These are phyloP conservation scores for Endocalyx cinctus DNA, from an alignment of 2,329 filamentous ascomycete genomes.

Conservation along the genomic window DNA sequence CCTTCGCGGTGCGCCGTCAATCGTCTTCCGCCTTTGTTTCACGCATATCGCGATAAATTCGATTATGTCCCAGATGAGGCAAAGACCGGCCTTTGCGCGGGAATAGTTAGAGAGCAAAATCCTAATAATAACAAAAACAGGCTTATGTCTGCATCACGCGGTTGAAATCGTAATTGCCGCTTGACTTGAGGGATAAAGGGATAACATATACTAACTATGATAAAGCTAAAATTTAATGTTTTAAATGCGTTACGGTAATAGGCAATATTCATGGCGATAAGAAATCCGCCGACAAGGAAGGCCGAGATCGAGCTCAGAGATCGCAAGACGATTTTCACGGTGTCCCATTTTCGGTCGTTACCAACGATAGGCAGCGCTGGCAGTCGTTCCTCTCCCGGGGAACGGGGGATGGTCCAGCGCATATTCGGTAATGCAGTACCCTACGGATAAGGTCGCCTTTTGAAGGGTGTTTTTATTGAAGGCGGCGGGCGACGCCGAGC, in stretches of 20 bases:
- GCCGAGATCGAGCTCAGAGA: slow-evolving; percentile 9
- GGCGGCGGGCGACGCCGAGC: too few species aligned
- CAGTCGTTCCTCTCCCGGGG: slow-evolving; percentile 1
- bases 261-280: slow-evolving; percentile 1
- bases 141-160: neutral
- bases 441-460: slow-evolving; percentile 5
- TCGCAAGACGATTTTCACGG: slow-evolving; percentile 19
- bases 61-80: slow-evolving; percentile 18
- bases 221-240: neutral
- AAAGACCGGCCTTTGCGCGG: slow-evolving; percentile 7
- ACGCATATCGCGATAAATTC: slow-evolving; percentile 20
- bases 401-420: too few species aligned
- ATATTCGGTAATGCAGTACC: slow-evolving; percentile 1
- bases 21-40: slow-evolving; percentile 18
- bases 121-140: neutral
- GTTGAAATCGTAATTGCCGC: too few species aligned
- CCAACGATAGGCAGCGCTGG: slow-evolving; percentile 12
- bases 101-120: neutral
- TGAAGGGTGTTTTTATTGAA: too few species aligned
- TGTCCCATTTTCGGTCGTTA: slow-evolving; percentile 17
- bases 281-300: slow-evolving; percentile 8
- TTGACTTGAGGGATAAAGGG: neutral
- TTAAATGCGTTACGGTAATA: neutral
- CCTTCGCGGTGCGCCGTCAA: too few species aligned
- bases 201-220: neutral